Conservation (phyloP, 768 basidiomycete genomes). For the Termitomyces sp. region DNA sequence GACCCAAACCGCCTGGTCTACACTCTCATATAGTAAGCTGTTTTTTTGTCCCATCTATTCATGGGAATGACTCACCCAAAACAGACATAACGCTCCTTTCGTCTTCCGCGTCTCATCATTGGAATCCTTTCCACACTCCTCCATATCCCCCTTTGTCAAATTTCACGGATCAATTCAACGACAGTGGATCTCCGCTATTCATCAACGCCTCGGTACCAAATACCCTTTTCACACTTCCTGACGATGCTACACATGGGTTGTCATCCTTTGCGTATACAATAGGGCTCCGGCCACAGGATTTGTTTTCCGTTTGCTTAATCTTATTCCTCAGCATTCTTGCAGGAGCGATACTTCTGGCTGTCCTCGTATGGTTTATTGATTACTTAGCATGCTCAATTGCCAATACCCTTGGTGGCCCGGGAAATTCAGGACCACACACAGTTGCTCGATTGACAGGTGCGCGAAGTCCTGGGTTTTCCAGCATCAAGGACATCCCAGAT, state of each 20-base stretch:
- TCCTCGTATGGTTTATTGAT: slow-evolving; percentile 72
- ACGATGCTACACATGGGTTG: slow-evolving; percentile 62
- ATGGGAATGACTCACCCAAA: slow-evolving; percentile 4
- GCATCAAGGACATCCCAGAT: slow-evolving; percentile 50
- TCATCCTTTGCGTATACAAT: slow-evolving; percentile 79
- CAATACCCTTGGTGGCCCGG: slow-evolving; percentile 15
- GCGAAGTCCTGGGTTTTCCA: slow-evolving; percentile 31
- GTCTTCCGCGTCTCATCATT: slow-evolving; percentile 44
- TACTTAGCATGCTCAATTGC: slow-evolving; percentile 36
- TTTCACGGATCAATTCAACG: slow-evolving; percentile 70
- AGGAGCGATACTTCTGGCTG: slow-evolving; percentile 62
- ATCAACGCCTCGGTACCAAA: slow-evolving; percentile 67
- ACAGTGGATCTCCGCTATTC: slow-evolving; percentile 71
- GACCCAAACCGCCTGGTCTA: slow-evolving; percentile 86
- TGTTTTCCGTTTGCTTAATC: slow-evolving; percentile 77
- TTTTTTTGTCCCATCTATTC: slow-evolving; percentile 6
- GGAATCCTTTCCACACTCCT: slow-evolving; percentile 59
- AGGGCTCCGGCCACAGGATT: slow-evolving; percentile 76
- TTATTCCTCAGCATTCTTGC: slow-evolving; percentile 80
- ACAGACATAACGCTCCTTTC: slow-evolving; percentile 72
- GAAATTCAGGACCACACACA: slow-evolving; percentile 11
- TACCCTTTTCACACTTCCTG: slow-evolving; percentile 65
- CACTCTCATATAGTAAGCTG: slow-evolving; percentile 61
- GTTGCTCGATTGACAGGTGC: slow-evolving; percentile 24
- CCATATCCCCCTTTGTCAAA: slow-evolving; percentile 60